Evolutionary conservation across 768 basidiomycete genomes (phyloP), one percentile per base, ranked within the genome.

Genomic region (Termitomyces eurrhizus): DNA sequence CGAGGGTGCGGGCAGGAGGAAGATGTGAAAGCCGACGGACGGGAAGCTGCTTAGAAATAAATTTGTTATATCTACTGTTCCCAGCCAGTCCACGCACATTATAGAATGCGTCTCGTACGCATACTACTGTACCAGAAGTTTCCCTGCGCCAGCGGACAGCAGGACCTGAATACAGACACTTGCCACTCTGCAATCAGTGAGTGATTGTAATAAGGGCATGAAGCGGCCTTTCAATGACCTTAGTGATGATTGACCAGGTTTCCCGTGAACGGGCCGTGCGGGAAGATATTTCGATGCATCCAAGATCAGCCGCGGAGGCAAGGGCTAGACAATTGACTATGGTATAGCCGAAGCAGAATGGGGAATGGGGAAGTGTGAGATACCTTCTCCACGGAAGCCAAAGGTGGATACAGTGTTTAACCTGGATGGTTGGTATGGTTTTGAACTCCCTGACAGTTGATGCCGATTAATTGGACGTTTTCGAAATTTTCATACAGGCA

Each of bases 301-400:
- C 85, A 2, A 98, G 68, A 66, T 93, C 86, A 37, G 88, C 89
- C 58, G 88, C 84, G 51, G 94, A 95, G 18, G 92, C 89, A 56
- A 97, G 73, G 3, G 95, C 95, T 95, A 63, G 44, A 56, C 2
- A 29, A 35, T 21, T 39, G 37, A 35, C 21, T 37, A 33, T 13
- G 51, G 8, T 32, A 33, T 21, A 7, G 39, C 24, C 29, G 16
- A 16, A 18, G 14, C n/a, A 37, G 29, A 9, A 48, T 24, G 21
- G 42, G 52, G n/a, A 18, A 49, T 24, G 21, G 42, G 52, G n/a
- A 18, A 49, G 24, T 36, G 44, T 21, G n/a, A 13, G 1, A 18
- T 66, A 92, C 95, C 94, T 89, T 98, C 95, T 41, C 95, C 95
- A 65, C 95, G 85, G 74, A 93, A 96, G 0, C 95, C 95, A 74